Percentiles rank a stretch among this genome's conserved stretches.
Evolutionary conservation across 2,329 filamentous ascomycete genomes (phyloP).

Genomic region (Colletotrichum costaricense): DNA sequence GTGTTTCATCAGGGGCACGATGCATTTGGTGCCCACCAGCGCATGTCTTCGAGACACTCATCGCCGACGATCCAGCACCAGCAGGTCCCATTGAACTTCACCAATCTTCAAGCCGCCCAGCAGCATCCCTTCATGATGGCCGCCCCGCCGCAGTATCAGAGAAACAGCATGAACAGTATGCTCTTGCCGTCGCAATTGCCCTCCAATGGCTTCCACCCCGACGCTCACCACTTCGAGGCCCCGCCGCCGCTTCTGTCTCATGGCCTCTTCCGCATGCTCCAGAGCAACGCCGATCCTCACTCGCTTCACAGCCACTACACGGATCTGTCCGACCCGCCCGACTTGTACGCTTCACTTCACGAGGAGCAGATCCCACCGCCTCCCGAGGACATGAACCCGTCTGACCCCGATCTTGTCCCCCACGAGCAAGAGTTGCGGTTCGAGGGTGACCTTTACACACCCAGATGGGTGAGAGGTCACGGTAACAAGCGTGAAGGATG

Average conservation of each 20-base stretch:
- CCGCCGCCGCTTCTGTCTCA: constrained; percentile 76
- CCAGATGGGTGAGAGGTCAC: constrained; percentile 85
- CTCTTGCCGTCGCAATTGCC: constrained; percentile 57
- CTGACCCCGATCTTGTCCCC: constrained; percentile 79
- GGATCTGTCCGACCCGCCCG: constrained; percentile 79
- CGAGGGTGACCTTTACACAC: constrained; percentile 84
- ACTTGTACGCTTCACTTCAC: constrained; percentile 79
- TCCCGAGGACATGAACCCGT: constrained; percentile 83
- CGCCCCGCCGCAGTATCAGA: constrained; percentile 61
- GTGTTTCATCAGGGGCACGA: constrained; percentile 72
- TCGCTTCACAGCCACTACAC: constrained; percentile 76
- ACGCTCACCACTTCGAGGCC: constrained; percentile 66
- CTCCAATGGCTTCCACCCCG: constrained; percentile 57
- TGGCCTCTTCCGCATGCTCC: constrained; percentile 78
- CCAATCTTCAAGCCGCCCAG: constrained; percentile 65
- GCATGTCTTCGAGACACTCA: constrained; percentile 65
- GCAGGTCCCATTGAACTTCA: constrained; percentile 64
- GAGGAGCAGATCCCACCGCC: constrained; percentile 81
- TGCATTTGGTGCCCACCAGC: constrained; percentile 66
- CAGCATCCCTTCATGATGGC: constrained; percentile 67
- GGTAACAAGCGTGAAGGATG: constrained; percentile 90
- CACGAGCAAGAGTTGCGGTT: constrained; percentile 85
- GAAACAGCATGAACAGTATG: constrained; percentile 73
- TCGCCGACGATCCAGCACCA: constrained; percentile 60
- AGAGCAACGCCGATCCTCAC: constrained; percentile 79